These are phyloP conservation scores for Agaricus subrufescens DNA, from an alignment of 768 basidiomycete species.

Conservation along the genomic window DNA sequence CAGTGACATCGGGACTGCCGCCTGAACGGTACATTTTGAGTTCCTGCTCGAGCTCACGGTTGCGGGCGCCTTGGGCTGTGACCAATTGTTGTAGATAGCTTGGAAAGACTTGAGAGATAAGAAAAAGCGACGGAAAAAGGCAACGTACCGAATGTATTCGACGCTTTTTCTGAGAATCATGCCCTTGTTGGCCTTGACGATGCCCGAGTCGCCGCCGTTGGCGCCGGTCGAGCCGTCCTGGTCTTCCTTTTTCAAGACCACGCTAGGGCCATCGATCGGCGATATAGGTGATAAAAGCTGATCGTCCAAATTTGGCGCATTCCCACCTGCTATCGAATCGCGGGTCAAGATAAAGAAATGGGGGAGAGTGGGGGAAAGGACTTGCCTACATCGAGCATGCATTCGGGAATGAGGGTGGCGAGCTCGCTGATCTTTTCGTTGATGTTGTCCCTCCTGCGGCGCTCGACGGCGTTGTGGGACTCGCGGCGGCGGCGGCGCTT, in stretches of 20 bases:
- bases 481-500: slow-evolving; percentile 79
- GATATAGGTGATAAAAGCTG: slow-evolving; percentile 3
- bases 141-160: slow-evolving; percentile 53
- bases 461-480: slow-evolving; percentile 90
- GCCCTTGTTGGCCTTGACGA: slow-evolving; percentile 91
- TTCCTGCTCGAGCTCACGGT: slow-evolving; percentile 74
- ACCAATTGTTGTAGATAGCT: slow-evolving; percentile 87
- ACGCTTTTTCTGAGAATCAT: slow-evolving; percentile 87
- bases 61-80: slow-evolving; percentile 70
- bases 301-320: slow-evolving; percentile 1
- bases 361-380: background rate
- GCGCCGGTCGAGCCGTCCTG: slow-evolving; percentile 15
- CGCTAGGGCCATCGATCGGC: background rate
- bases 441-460: slow-evolving; percentile 85
- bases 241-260: slow-evolving; percentile 14
- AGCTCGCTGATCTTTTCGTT: slow-evolving; percentile 94
- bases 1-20: slow-evolving; percentile 12
- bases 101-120: background rate
- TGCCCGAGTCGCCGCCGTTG: slow-evolving; percentile 16
- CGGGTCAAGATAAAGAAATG: background rate
- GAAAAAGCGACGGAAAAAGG: background rate
- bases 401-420: slow-evolving; percentile 84
- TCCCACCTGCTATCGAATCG: background rate
- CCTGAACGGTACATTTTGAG: slow-evolving; percentile 42
- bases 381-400: slow-evolving; percentile 55